phyloP scores from a whole-genome alignment of 768 basidiomycete species.

The Lactifluus pinguis region DNA sequence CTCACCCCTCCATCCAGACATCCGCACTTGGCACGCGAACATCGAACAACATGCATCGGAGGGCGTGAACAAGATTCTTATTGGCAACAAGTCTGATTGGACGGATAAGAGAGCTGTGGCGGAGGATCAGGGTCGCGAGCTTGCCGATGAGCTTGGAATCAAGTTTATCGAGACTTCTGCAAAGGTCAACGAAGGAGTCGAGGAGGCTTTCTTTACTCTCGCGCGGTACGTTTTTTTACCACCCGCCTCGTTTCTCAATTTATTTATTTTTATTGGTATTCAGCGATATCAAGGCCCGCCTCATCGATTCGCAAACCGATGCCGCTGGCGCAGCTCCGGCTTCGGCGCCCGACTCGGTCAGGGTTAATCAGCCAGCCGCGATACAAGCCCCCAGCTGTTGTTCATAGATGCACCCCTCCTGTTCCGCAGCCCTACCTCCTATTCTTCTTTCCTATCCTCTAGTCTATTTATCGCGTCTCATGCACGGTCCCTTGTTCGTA shows the following conservation, averaged over 20 bases:
- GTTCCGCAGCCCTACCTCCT: not conserved
- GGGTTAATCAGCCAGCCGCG: conserved; percentile 50
- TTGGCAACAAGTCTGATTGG: conserved; percentile 99
- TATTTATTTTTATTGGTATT: not conserved
- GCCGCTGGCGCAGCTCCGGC: conserved; percentile 30
- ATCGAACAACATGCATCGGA: conserved; percentile 99
- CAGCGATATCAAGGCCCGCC: conserved; percentile 94
- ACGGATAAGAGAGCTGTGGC: conserved; percentile 90
- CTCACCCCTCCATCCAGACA: conserved; percentile 45
- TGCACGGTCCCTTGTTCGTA: not conserved
- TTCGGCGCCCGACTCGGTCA: conserved; percentile 48
- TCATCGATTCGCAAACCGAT: conserved; percentile 90
- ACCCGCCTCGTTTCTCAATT: not conserved
- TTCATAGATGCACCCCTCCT: conserved; percentile 21
- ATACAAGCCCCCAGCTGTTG: conserved; percentile 39
- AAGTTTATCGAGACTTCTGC: conserved; percentile 97
- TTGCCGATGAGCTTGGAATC: conserved; percentile 91
- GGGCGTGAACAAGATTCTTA: conserved; percentile 97
- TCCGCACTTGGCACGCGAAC: conserved; percentile 96
- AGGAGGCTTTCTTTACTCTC: conserved; percentile 96
- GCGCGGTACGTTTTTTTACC: conserved; percentile 57
- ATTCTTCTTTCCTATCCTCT: not conserved
- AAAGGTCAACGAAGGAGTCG: conserved; percentile 94
- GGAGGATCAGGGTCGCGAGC: conserved; percentile 83
- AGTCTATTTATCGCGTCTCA: conserved; percentile 4